These are phyloP conservation scores for Nitzschia putrida DNA, from an alignment of 108 stramenopile species.

Conservation along the genomic window DNA sequence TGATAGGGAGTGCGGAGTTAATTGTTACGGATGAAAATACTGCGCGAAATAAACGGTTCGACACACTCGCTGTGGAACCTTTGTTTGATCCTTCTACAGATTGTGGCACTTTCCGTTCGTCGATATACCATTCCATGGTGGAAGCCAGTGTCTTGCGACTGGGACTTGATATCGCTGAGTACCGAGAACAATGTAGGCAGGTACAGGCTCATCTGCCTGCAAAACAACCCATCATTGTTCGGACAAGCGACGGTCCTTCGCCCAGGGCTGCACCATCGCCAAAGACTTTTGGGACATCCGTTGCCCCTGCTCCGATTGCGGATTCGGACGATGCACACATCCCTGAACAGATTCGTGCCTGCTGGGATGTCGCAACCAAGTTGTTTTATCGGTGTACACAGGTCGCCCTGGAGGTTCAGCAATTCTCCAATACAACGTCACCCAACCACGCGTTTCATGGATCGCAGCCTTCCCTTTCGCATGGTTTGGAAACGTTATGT, in stretches of 20 bases:
- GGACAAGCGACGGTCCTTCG: not conserved
- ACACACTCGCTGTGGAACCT: constrained; percentile 16
- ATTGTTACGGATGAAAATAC: constrained; percentile 44
- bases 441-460: not conserved
- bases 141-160: constrained; percentile 29
- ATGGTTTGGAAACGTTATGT: constrained; percentile 42
- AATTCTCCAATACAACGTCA: not conserved
- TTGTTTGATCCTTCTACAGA: not conserved
- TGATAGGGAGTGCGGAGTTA: constrained; percentile 47
- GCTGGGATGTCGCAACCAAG: constrained; percentile 30
- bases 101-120: not conserved
- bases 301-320: not conserved
- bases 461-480: constrained; percentile 6
- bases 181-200: constrained; percentile 46
- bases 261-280: not conserved
- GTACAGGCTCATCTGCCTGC: constrained; percentile 36
- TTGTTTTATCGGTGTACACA: constrained; percentile 13
- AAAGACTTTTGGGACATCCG: not conserved
- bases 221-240: constrained; percentile 29
- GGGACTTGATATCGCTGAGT: constrained; percentile 46
- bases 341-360: constrained; percentile 3
- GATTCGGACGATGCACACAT: constrained; percentile 12
- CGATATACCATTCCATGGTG: constrained; percentile 5
- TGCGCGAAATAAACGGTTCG: constrained; percentile 41
- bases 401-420: constrained; percentile 10